These are phyloP conservation scores for Bjerkandera adusta DNA, from an alignment of 1,284 basidiomycete genomes.

Conservation along the genomic window DNA sequence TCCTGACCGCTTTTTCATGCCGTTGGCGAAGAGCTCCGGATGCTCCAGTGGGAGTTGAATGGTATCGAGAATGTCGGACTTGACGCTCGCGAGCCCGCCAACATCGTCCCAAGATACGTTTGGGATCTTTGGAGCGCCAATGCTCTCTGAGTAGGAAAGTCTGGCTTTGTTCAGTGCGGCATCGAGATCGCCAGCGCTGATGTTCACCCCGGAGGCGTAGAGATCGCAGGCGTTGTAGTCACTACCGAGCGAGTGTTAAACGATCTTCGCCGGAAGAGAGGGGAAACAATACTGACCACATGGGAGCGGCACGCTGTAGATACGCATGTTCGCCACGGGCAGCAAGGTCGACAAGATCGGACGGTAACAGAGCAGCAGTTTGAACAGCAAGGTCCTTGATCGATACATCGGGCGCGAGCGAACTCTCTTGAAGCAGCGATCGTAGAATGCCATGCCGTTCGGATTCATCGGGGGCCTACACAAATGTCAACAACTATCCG, in stretches of 20 bases:
- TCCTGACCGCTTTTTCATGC: constrained; percentile 94
- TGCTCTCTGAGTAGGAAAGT: constrained; percentile 84
- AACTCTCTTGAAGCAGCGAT: constrained; percentile 42
- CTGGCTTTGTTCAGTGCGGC: constrained; percentile 76
- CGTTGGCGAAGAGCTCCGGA: constrained; percentile 91
- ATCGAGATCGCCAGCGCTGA: constrained; percentile 74
- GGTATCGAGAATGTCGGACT: constrained; percentile 94
- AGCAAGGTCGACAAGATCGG: constrained; percentile 78
- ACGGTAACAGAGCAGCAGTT: constrained; percentile 89
- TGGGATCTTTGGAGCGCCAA: constrained; percentile 96
- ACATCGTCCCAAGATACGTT: constrained; percentile 98
- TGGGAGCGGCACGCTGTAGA: constrained; percentile 48
- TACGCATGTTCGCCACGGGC: constrained; percentile 60
- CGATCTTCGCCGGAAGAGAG: background rate
- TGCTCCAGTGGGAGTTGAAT: constrained; percentile 94
- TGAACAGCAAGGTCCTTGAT: constrained; percentile 75
- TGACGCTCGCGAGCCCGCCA: constrained; percentile 88
- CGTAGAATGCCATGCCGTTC: constrained; percentile 69
- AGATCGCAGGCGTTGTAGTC: constrained; percentile 15
- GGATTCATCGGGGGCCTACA: constrained; percentile 77
- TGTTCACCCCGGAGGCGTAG: constrained; percentile 49
- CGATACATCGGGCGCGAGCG: constrained; percentile 79
- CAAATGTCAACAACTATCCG: constrained; percentile 8
- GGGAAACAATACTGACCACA: constrained; percentile 34
- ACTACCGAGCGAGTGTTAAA: constrained; percentile 1